Conservation (phyloP, 2,329 filamentous ascomycete genomes). For the Grosmannia penicillata region DNA sequence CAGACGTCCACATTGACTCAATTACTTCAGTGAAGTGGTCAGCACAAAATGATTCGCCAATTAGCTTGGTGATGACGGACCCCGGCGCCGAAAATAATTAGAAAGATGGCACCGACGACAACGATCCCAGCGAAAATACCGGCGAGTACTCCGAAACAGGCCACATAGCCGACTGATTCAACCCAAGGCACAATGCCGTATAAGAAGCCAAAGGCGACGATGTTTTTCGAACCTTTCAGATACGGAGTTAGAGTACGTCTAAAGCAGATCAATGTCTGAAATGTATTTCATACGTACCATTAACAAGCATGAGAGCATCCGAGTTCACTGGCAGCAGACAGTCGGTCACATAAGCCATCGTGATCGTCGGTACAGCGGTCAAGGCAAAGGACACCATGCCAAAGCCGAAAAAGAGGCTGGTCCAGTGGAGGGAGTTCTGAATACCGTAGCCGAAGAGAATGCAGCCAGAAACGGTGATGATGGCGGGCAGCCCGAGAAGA, state of each 20-base stretch:
- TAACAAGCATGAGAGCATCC: conserved; percentile 18
- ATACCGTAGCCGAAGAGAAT: conserved; percentile 33
- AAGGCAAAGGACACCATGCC: conserved; percentile 10
- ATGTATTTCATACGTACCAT: conserved; percentile 12
- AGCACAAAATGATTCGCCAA: conserved; percentile 16
- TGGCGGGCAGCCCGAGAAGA: conserved; percentile 22
- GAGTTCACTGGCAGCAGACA: conserved; percentile 16
- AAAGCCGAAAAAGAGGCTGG: conserved; percentile 23
- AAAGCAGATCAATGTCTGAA: background rate
- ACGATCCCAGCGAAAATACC: conserved; percentile 17
- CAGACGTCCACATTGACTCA: too few species aligned
- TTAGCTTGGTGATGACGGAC: conserved; percentile 15
- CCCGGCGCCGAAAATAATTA: conserved; percentile 14
- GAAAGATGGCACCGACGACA: conserved; percentile 12
- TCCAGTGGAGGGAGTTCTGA: conserved; percentile 23
- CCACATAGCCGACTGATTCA: conserved; percentile 12
- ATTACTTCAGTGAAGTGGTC: too few species aligned
- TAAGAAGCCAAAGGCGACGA: conserved; percentile 31
- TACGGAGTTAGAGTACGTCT: background rate
- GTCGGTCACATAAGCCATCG: conserved; percentile 7
- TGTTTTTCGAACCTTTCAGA: conserved; percentile 23
- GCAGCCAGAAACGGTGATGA: conserved; percentile 25
- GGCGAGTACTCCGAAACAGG: conserved; percentile 16
- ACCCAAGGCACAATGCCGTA: conserved; percentile 29
- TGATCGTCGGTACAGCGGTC: conserved; percentile 1